These are phyloP conservation scores for Coemansia sp. DNA, from an alignment of 192 early-diverging fungal genomes.

Conservation along the genomic window DNA sequence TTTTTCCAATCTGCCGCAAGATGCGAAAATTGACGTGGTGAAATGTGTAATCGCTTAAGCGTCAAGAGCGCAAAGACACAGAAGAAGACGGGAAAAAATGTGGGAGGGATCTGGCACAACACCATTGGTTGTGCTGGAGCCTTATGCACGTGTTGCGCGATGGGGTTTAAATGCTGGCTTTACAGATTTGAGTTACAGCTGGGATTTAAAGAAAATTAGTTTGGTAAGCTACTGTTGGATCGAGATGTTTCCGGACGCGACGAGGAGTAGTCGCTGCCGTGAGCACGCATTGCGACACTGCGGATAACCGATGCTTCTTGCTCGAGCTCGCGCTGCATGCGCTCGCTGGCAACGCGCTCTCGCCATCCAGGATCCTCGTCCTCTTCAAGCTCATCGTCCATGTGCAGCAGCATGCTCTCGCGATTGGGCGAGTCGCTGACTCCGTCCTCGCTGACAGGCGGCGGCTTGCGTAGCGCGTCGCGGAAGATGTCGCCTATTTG, in stretches of 20 bases:
- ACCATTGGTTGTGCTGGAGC: no score
- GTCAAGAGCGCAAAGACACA: slow-evolving; percentile 2
- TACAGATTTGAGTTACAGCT: no score
- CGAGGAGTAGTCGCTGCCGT: slow-evolving; percentile 46
- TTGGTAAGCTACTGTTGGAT: slow-evolving; percentile 1
- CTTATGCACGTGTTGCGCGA: no score
- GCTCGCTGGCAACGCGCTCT: slow-evolving; percentile 47
- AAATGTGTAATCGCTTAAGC: background rate
- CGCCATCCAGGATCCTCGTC: slow-evolving; percentile 49
- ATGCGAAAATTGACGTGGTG: background rate
- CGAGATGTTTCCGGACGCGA: slow-evolving; percentile 30
- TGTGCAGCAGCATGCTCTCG: slow-evolving; percentile 17
- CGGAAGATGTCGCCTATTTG: slow-evolving; percentile 53
- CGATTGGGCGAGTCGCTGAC: slow-evolving; percentile 16
- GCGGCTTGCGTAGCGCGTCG: slow-evolving; percentile 49
- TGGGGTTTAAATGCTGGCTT: no score
- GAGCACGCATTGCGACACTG: slow-evolving; percentile 42
- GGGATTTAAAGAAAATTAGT: background rate
- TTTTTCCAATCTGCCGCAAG: background rate
- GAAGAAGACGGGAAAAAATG: background rate
- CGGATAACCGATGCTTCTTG: slow-evolving; percentile 43
- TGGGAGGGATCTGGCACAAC: no score
- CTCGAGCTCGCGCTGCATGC: slow-evolving; percentile 52
- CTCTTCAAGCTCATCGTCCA: slow-evolving; percentile 22
- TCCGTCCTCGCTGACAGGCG: slow-evolving; percentile 36